Evolutionary conservation across 2,329 filamentous ascomycete genomes (phyloP), one percentile per base, ranked within the genome.

Genomic region (Nigrograna mackinnonii): DNA sequence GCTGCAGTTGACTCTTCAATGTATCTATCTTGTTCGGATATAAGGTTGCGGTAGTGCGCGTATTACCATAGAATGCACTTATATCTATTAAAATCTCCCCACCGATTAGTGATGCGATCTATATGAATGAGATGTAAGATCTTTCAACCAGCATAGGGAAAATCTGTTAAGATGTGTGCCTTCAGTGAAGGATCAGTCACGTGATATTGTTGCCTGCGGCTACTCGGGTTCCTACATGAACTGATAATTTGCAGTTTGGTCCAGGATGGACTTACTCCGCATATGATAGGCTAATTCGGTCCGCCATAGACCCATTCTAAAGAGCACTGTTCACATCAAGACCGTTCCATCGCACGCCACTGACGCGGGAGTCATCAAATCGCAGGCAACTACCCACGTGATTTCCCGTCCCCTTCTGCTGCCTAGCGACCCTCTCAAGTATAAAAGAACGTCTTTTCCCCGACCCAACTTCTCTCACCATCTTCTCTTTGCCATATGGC

Each of bases 401-500:
- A 33, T 17, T 11, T 33, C 11, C 31, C 16, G 11, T 7, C 16
- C 18, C 31, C 31, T 9, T n/a, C 24, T 28, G 31, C 16, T 33
- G 31, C 31, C 31, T 33, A 33, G 16, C 31, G n/a, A 33, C 31
- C 11, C 9, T 17, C 16, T 17, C 16, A 33, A 12, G 16, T 33
- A 33, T 33, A 33, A 13, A 33, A 33, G 18, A 9, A 9, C 31
- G 9, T 17, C 16, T 9, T 13, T 11, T 9, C 16, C 31, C 31
- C 31, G 4, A 13, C 31, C 31, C 9, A 17, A 13, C 18, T 17
- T 2, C 9, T 14, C n/a, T 33, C 31, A 12, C 16, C 31, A 33
- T 12, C 31, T n/a, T 33, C 31, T 33, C 31, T 13, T 33, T 33
- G 31, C 31, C 31, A 14, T 33, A 14, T 13, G 31, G 31, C 31